A percentile compares a stretch with the other conserved stretches of the same genome.
Conservation (phyloP, 2,329 filamentous ascomycete species). For the Botryotinia convoluta region DNA sequence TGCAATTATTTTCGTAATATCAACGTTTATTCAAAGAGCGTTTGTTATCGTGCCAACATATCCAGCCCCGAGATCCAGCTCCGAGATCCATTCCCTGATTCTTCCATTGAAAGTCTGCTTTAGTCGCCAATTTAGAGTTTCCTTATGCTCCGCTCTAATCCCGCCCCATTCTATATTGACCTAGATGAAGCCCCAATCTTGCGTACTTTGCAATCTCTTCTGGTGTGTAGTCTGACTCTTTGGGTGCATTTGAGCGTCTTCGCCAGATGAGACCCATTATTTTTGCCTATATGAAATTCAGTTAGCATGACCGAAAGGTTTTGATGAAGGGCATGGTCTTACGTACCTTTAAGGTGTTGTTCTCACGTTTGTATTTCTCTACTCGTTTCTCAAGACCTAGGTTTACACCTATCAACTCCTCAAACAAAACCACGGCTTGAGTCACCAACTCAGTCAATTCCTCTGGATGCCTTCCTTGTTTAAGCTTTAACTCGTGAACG, state of each 20-base stretch:
- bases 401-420: no score
- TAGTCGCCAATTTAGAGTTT: background rate
- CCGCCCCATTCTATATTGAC: background rate
- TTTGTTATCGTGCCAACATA: background rate
- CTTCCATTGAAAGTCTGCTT: background rate
- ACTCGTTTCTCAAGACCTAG: no score
- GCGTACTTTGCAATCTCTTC: background rate
- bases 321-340: background rate
- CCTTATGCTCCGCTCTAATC: background rate
- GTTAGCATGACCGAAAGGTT: background rate
- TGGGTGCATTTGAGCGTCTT: background rate
- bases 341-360: no score
- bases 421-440: no score
- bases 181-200: background rate
- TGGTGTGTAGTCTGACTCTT: background rate
- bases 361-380: no score
- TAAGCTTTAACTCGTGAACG: no score
- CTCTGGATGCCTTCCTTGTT: no score
- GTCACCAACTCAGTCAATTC: no score
- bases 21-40: background rate
- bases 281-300: background rate
- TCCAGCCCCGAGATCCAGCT: background rate
- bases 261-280: no score
- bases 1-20: background rate
- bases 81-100: background rate